Percentiles rank a stretch among this genome's conserved stretches.
Evolutionary conservation across 371 early-diverging fungal genomes (phyloP).

Genomic region (Choanephora cucurbitarum): DNA sequence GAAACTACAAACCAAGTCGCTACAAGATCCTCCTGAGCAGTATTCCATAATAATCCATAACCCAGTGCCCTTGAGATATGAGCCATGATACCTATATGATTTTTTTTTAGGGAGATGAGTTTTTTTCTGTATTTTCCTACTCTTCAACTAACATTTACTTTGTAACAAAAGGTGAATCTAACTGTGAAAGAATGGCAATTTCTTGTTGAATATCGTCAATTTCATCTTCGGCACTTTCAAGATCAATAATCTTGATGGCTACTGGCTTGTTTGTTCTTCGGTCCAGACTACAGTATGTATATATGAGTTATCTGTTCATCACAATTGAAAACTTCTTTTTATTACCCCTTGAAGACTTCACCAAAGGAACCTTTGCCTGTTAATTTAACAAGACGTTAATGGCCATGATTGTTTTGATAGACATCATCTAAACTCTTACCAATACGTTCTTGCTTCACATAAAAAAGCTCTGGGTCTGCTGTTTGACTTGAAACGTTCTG

Average conservation of each 20-base stretch:
- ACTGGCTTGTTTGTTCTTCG: constrained; percentile 76
- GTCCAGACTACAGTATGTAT: constrained; percentile 59
- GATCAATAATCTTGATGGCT: constrained; percentile 92
- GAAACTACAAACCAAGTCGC: constrained; percentile 77
- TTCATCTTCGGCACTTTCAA: constrained; percentile 95
- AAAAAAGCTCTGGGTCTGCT: constrained; percentile 62
- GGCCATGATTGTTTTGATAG: no score
- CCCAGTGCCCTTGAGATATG: constrained; percentile 78
- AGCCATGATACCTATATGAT: constrained; percentile 70
- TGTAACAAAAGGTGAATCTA: constrained; percentile 89
- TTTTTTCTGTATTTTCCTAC: background rate
- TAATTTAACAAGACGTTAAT: no score
- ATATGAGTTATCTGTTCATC: constrained; percentile 11
- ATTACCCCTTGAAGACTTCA: constrained; percentile 89
- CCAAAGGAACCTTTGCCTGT: constrained; percentile 90
- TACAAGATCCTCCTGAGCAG: constrained; percentile 89
- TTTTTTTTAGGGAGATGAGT: constrained; percentile 14
- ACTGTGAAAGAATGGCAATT: constrained; percentile 93
- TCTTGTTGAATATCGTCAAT: constrained; percentile 98
- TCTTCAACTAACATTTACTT: constrained; percentile 52
- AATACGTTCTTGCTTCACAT: constrained; percentile 71
- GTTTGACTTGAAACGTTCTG: constrained; percentile 39
- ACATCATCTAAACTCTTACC: no score
- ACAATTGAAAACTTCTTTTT: no score
- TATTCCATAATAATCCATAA: constrained; percentile 96